Conservation (phyloP, 176 grass and related monocot species). For the Cenchrus americanus region DNA sequence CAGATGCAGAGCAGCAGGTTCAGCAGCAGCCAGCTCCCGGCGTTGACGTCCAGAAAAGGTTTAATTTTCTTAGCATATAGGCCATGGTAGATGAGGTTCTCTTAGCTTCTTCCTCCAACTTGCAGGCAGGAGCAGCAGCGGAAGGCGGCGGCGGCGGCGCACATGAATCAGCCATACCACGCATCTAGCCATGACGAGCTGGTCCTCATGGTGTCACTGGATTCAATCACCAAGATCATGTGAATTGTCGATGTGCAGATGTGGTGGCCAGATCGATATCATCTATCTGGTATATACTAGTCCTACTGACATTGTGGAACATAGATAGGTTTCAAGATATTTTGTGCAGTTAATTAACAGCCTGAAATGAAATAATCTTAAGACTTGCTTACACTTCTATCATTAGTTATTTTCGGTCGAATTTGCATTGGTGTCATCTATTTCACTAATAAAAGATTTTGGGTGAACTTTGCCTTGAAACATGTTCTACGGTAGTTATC, state of each 20-base stretch:
- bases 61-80: not conserved
- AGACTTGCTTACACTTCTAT: not conserved
- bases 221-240: conserved; percentile 36
- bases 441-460: too few species aligned
- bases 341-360: not conserved
- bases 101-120: not conserved
- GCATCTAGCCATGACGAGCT: conserved; percentile 48
- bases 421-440: too few species aligned
- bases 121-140: conserved; percentile 61
- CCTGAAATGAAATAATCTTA: too few species aligned
- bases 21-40: not conserved
- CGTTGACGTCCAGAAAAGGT: not conserved
- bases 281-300: not conserved
- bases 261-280: not conserved
- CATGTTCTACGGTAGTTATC: too few species aligned
- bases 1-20: not conserved
- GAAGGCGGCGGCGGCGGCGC: conserved; percentile 42
- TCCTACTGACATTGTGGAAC: not conserved
- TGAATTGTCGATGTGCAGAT: not conserved
- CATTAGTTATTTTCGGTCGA: not conserved
- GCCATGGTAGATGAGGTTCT: not conserved
- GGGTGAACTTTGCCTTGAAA: not conserved
- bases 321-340: not conserved
- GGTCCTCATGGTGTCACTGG: conserved; percentile 57
- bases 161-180: conserved; percentile 38